phyloP scores from a whole-genome alignment of 768 basidiomycete species.

The Phaffia australis region DNA sequence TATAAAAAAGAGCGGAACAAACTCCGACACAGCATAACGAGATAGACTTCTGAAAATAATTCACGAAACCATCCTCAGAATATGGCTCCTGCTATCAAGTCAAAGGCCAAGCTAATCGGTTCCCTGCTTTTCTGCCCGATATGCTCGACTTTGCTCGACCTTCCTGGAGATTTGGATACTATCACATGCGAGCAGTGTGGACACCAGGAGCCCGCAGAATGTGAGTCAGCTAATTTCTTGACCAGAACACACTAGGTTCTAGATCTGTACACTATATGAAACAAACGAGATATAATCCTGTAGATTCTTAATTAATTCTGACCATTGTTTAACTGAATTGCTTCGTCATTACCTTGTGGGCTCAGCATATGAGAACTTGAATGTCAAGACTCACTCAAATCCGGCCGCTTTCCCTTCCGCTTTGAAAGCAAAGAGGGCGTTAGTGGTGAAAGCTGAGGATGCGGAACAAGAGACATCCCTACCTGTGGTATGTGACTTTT shows the following conservation, averaged over 20 bases:
- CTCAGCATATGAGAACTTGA: conserved; percentile 80
- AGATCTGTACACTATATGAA: neutral
- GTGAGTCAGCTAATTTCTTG: conserved; percentile 45
- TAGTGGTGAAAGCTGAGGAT: conserved; percentile 48
- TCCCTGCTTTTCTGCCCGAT: conserved; percentile 88
- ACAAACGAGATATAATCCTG: neutral
- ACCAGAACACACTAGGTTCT: no score
- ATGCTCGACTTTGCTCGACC: conserved; percentile 77
- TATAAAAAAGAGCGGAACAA: no score
- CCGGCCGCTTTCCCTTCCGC: conserved; percentile 90
- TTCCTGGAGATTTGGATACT: conserved; percentile 60
- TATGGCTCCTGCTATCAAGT: neutral
- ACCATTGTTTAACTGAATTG: neutral
- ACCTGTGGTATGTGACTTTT: conserved; percentile 40
- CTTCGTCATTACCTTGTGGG: neutral
- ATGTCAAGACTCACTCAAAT: conserved; percentile 79
- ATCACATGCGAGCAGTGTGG: conserved; percentile 82
- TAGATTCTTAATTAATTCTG: neutral
- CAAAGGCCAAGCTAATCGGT: conserved; percentile 46
- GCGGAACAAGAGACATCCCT: conserved; percentile 37
- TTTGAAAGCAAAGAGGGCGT: conserved; percentile 76
- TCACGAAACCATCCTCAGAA: no score
- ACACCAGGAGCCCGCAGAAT: conserved; percentile 73
- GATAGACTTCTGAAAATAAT: no score
- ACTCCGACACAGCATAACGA: no score